These are phyloP conservation scores for Spathaspora sp. DNA, from an alignment of 805 yeast genomes.

Conservation along the genomic window DNA sequence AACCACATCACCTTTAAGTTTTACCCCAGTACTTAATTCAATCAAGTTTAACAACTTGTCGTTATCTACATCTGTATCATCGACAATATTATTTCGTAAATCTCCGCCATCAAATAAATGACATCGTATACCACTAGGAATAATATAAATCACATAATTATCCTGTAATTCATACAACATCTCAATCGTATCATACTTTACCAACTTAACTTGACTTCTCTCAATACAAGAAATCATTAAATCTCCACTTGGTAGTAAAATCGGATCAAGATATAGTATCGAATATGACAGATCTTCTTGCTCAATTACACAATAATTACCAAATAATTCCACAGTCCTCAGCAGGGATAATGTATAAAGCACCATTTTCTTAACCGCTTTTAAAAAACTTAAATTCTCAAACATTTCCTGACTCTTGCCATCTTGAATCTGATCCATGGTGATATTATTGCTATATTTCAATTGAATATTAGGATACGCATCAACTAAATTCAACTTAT, in stretches of 20 bases:
- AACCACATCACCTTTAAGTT: conserved; percentile 13
- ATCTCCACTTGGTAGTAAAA: conserved; percentile 36
- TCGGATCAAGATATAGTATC: conserved; percentile 33
- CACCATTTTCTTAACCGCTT: conserved; percentile 37
- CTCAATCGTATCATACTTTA: conserved; percentile 8
- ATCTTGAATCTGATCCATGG: conserved; percentile 24
- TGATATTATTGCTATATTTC: conserved; percentile 18
- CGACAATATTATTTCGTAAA: conserved; percentile 16
- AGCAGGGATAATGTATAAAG: conserved; percentile 27
- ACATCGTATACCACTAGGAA: conserved; percentile 42
- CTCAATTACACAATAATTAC: conserved; percentile 30
- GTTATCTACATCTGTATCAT: conserved; percentile 16
- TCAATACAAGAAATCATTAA: conserved; percentile 27
- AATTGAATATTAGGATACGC: conserved; percentile 23
- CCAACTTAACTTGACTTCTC: conserved; percentile 13
- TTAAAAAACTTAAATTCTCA: conserved; percentile 34
- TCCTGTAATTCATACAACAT: conserved; percentile 6
- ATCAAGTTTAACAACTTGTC: conserved; percentile 26
- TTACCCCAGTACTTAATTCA: conserved; percentile 33
- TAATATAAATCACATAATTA: conserved; percentile 32
- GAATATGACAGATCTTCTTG: conserved; percentile 8
- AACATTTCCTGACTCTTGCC: conserved; percentile 12
- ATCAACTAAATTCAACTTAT: conserved; percentile 10
- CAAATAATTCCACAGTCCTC: conserved; percentile 28
- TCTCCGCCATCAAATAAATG: conserved; percentile 32